Conservation (phyloP, 2,329 filamentous ascomycete genomes). For the Thermochaetoides dissita region DNA sequence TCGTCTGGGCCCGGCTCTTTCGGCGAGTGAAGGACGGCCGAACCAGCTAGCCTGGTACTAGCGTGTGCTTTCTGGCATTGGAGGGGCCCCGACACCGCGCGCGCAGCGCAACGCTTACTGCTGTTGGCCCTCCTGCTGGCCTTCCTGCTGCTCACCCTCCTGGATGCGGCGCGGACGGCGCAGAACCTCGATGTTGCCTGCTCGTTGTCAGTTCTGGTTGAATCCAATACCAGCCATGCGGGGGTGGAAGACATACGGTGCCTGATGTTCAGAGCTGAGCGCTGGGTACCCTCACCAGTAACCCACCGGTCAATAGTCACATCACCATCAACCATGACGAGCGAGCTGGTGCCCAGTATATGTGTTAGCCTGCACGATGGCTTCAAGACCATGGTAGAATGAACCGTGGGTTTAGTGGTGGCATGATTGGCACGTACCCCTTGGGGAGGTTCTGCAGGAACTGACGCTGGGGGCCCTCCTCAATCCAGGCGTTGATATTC, state of each 20-base stretch:
- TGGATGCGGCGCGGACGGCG: slow-evolving; percentile 14
- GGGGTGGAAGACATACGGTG: slow-evolving; percentile 52
- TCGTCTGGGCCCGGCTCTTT: too few species aligned
- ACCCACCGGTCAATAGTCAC: slow-evolving; percentile 54
- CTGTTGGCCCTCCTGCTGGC: background rate
- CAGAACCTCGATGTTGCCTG: slow-evolving; percentile 35
- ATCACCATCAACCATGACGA: slow-evolving; percentile 76
- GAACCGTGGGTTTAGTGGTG: background rate
- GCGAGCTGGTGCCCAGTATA: slow-evolving; percentile 39
- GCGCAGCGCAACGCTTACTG: too few species aligned
- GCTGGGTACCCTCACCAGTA: slow-evolving; percentile 55
- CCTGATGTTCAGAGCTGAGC: slow-evolving; percentile 51
- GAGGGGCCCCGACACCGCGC: too few species aligned
- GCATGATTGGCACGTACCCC: slow-evolving; percentile 49
- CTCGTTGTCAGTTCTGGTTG: background rate
- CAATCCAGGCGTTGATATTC: slow-evolving; percentile 56
- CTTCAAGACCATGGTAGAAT: background rate
- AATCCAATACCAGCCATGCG: background rate
- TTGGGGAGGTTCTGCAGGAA: slow-evolving; percentile 62
- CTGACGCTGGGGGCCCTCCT: slow-evolving; percentile 55
- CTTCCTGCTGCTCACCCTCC: slow-evolving; percentile 1
- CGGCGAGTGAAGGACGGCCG: too few species aligned
- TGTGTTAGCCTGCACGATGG: background rate
- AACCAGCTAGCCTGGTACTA: too few species aligned
- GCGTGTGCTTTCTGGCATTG: too few species aligned